These are phyloP conservation scores for Moesziomyces parantarcticus DNA, from an alignment of 1,284 basidiomycete genomes.

Conservation along the genomic window DNA sequence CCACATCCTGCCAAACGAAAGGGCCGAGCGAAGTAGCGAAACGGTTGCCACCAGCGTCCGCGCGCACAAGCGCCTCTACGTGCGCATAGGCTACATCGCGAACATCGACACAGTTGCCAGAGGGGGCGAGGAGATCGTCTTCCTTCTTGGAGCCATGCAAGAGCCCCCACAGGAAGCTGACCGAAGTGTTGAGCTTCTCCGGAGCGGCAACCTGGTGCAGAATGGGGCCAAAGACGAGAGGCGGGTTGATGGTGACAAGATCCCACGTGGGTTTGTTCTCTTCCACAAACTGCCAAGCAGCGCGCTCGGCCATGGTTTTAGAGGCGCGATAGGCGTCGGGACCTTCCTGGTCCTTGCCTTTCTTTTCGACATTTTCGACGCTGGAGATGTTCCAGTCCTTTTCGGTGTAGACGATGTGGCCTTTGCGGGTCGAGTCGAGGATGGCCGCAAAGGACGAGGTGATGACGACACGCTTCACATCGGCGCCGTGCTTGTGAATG, in stretches of 20 bases:
- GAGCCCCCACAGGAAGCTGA: slow-evolving; percentile 68
- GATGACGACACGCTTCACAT: slow-evolving; percentile 74
- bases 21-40: slow-evolving; percentile 65
- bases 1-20: slow-evolving; percentile 50
- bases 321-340: slow-evolving; percentile 70
- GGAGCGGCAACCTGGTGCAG: slow-evolving; percentile 72
- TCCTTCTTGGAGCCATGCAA: slow-evolving; percentile 69
- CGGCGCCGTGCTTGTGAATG: slow-evolving; percentile 72
- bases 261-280: slow-evolving; percentile 46
- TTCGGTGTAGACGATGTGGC: slow-evolving; percentile 63
- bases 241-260: slow-evolving; percentile 55
- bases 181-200: slow-evolving; percentile 73
- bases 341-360: slow-evolving; percentile 66
- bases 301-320: slow-evolving; percentile 78
- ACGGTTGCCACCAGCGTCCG: slow-evolving; percentile 75
- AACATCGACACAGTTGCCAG: slow-evolving; percentile 74
- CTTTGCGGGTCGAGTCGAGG: slow-evolving; percentile 63
- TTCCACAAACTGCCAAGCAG: slow-evolving; percentile 68
- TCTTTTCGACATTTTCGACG: slow-evolving; percentile 68
- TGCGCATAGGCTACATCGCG: slow-evolving; percentile 76
- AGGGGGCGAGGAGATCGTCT: slow-evolving; percentile 47
- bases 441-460: slow-evolving; percentile 75
- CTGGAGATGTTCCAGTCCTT: slow-evolving; percentile 78
- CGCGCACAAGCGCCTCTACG: slow-evolving; percentile 72
- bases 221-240: slow-evolving; percentile 68